phyloP scores from a whole-genome alignment of 1,284 basidiomycete species.

The Tilletia walkeri region DNA sequence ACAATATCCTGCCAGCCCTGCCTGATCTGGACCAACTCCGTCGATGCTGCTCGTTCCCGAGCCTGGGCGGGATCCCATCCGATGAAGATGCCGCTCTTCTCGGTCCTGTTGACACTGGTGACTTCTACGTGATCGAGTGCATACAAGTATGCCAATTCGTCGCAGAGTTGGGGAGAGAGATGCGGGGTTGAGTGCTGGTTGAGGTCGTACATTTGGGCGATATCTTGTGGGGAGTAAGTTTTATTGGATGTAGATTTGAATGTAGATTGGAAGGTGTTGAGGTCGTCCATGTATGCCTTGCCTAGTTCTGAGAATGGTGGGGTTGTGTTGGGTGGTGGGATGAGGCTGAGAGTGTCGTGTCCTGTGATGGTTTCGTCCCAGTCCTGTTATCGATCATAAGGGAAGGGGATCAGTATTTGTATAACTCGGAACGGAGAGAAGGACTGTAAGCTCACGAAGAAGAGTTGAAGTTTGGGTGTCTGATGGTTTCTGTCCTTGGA shows the following conservation, averaged over 20 bases:
- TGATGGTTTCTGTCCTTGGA: background rate
- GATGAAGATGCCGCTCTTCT: slow-evolving; percentile 38
- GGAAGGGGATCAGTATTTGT: background rate
- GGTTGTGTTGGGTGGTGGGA: slow-evolving; percentile 33
- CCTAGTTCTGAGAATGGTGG: slow-evolving; percentile 38
- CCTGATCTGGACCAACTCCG: slow-evolving; percentile 24
- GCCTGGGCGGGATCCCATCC: slow-evolving; percentile 22
- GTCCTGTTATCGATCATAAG: slow-evolving; percentile 25
- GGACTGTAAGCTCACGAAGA: background rate
- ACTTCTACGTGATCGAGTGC: slow-evolving; percentile 36
- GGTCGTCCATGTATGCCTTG: slow-evolving; percentile 35
- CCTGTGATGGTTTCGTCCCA: slow-evolving; percentile 54
- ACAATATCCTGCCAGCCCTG: slow-evolving; percentile 34
- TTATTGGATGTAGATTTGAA: slow-evolving; percentile 15
- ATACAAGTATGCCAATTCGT: slow-evolving; percentile 30
- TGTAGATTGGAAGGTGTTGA: slow-evolving; percentile 11
- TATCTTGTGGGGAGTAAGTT: slow-evolving; percentile 18
- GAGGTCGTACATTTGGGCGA: background rate
- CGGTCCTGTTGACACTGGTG: slow-evolving; percentile 29
- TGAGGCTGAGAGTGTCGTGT: slow-evolving; percentile 43
- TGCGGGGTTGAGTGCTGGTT: too few species aligned
- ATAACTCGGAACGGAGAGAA: background rate
- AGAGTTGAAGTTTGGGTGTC: background rate
- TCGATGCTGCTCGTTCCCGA: slow-evolving; percentile 17
- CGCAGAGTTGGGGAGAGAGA: background rate